phyloP scores from a whole-genome alignment of 176 grass and related monocot genomes.

The Oryza glaberrima region DNA sequence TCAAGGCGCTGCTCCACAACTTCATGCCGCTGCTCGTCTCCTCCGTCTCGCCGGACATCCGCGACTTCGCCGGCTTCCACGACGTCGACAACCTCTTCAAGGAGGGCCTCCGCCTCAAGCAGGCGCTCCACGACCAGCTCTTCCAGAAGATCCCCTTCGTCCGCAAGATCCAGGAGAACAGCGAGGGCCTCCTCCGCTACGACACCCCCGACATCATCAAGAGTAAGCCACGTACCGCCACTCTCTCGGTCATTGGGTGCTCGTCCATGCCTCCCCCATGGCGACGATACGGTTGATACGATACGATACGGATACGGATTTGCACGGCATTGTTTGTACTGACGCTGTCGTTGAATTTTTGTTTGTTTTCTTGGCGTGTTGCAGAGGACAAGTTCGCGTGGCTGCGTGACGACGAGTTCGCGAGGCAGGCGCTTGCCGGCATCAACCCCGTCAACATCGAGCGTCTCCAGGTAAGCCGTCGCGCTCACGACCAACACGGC shows the following conservation, averaged over 20 bases:
- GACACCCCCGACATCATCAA: conserved; percentile 91
- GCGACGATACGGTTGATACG: conserved; percentile 24
- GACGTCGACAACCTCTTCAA: conserved; percentile 99
- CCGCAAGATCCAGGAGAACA: conserved; percentile 75
- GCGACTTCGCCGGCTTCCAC: conserved; percentile 89
- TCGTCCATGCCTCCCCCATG: background rate
- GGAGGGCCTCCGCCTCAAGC: conserved; percentile 86
- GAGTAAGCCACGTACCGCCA: conserved; percentile 51
- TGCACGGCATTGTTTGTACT: background rate
- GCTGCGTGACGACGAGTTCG: conserved; percentile 97
- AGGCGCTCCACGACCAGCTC: conserved; percentile 85
- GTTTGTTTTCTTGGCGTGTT: background rate
- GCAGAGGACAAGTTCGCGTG: conserved; percentile 99
- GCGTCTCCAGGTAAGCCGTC: conserved; percentile 68
- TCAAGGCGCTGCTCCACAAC: conserved; percentile 94
- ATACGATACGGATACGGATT: background rate
- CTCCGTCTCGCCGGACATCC: conserved; percentile 60
- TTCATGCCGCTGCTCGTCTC: conserved; percentile 74
- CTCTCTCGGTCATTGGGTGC: background rate
- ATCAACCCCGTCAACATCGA: conserved; percentile 95
- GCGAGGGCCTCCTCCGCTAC: conserved; percentile 80
- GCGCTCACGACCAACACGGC: conserved; percentile 13
- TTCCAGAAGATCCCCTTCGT: conserved; percentile 85
- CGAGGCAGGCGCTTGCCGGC: conserved; percentile 79
- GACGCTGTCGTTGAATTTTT: conserved; percentile 20